These are phyloP conservation scores for Lagenidium giganteum DNA, from an alignment of 352 stramenopile genomes.

Conservation along the genomic window DNA sequence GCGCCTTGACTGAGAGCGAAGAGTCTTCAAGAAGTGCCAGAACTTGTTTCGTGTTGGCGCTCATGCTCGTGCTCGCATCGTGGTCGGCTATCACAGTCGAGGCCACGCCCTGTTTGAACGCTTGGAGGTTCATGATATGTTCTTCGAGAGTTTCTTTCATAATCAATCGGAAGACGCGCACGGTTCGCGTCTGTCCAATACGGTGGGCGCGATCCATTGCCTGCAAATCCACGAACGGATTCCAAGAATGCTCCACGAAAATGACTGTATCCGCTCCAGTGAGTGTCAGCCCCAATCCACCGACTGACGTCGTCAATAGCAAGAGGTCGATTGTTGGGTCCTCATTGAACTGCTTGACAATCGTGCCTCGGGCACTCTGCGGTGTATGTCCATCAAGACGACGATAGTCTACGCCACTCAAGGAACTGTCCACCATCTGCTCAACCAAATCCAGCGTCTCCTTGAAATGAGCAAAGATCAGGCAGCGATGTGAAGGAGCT, in stretches of 20 bases:
- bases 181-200: constrained; percentile 62
- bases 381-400: constrained; percentile 91
- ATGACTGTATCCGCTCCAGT: constrained; percentile 96
- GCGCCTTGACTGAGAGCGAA: constrained; percentile 30
- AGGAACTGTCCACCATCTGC: constrained; percentile 69
- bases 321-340: constrained; percentile 92
- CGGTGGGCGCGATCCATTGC: constrained; percentile 86
- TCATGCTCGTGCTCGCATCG: constrained; percentile 53
- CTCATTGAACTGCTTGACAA: constrained; percentile 91
- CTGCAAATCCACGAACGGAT: constrained; percentile 95
- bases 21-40: constrained; percentile 54
- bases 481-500: constrained; percentile 79
- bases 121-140: constrained; percentile 74
- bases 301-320: constrained; percentile 94
- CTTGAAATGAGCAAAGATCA: constrained; percentile 95
- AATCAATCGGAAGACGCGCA: constrained; percentile 78
- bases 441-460: constrained; percentile 93
- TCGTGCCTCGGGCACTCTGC: constrained; percentile 45
- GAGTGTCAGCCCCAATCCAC: constrained; percentile 95
- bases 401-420: constrained; percentile 76
- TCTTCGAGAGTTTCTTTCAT: constrained; percentile 71
- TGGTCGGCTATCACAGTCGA: constrained; percentile 51
- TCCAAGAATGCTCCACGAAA: constrained; percentile 98
- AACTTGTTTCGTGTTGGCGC: constrained; percentile 55
- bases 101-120: constrained; percentile 73